Percentiles rank a stretch among this genome's conserved stretches.
Conservation (phyloP, 31 red algal species). For the Endocladia muricata region DNA sequence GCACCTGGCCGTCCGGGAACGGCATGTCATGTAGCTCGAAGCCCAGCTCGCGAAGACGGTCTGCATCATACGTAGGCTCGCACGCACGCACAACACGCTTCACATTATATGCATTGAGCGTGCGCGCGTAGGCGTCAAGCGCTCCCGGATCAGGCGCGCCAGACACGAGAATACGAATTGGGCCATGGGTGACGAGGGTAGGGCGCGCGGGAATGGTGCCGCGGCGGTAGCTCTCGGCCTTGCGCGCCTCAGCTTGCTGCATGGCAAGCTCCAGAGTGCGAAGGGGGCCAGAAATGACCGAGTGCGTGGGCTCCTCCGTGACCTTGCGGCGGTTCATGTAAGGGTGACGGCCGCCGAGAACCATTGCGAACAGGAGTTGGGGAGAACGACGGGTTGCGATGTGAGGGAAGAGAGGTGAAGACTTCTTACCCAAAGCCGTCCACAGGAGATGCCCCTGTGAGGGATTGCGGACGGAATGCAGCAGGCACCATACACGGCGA, state of each 20-base stretch:
- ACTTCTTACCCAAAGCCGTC: conserved; percentile 47
- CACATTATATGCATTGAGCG: conserved; percentile 46
- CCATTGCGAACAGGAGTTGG: too few species aligned
- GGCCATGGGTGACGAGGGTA: conserved; percentile 45
- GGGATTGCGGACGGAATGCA: conserved; percentile 38
- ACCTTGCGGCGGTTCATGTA: conserved; percentile 32
- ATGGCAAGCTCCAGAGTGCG: conserved; percentile 47
- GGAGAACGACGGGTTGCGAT: neutral
- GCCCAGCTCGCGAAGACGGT: conserved; percentile 26
- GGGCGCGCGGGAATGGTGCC: conserved; percentile 34
- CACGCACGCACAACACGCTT: conserved; percentile 59
- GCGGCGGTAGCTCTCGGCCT: conserved; percentile 46
- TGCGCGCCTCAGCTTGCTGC: conserved; percentile 43
- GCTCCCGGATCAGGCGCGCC: conserved; percentile 30
- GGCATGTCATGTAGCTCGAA: conserved; percentile 50
- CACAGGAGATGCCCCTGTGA: conserved; percentile 23
- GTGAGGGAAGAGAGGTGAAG: neutral
- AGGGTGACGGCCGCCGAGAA: conserved; percentile 11
- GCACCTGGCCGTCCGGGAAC: conserved; percentile 73
- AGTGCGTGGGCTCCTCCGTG: neutral
- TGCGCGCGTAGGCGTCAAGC: conserved; percentile 27
- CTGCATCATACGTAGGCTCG: conserved; percentile 55
- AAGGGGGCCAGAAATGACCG: conserved; percentile 24
- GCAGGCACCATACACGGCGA: conserved; percentile 52
- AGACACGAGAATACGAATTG: conserved; percentile 56